These are phyloP conservation scores for Debaryomyces subglobosus DNA, from an alignment of 1,139 yeast species.

Conservation along the genomic window DNA sequence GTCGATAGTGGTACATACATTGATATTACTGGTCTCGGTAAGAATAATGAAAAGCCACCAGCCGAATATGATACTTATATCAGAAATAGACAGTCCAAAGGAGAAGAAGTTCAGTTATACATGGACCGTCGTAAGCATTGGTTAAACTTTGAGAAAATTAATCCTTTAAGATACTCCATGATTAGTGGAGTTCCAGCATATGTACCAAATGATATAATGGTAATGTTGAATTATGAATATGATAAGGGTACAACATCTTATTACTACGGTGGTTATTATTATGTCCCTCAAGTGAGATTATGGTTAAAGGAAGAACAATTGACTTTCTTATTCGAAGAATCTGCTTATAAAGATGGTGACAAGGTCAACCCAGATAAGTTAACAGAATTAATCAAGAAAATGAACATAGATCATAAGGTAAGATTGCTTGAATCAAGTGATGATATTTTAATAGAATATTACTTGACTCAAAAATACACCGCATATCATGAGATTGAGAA, in stretches of 20 bases:
- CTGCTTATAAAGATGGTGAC: constrained; percentile 16
- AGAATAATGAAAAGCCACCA: constrained; percentile 35
- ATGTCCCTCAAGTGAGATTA: constrained; percentile 33
- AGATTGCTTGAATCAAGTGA: constrained; percentile 34
- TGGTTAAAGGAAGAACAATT: constrained; percentile 33
- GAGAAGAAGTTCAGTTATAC: constrained; percentile 27
- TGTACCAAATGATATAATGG: constrained; percentile 38
- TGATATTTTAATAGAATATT: constrained; percentile 44
- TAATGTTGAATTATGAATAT: constrained; percentile 36
- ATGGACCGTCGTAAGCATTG: constrained; percentile 44
- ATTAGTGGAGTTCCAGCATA: constrained; percentile 41
- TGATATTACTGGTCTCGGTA: constrained; percentile 40
- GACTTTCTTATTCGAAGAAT: constrained; percentile 15
- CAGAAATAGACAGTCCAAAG: constrained; percentile 15
- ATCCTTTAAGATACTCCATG: constrained; percentile 35
- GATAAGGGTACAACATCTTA: constrained; percentile 28
- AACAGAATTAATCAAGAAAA: constrained; percentile 17
- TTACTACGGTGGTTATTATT: constrained; percentile 31
- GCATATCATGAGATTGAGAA: constrained; percentile 40
- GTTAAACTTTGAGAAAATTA: constrained; percentile 33
- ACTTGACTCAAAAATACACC: constrained; percentile 41
- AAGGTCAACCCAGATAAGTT: constrained; percentile 18
- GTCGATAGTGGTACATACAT: constrained; percentile 41
- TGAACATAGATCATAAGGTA: constrained; percentile 31
- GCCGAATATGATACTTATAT: constrained; percentile 28